phyloP scores from a whole-genome alignment of 2,329 filamentous ascomycete genomes.

The Simplicillium sp. region DNA sequence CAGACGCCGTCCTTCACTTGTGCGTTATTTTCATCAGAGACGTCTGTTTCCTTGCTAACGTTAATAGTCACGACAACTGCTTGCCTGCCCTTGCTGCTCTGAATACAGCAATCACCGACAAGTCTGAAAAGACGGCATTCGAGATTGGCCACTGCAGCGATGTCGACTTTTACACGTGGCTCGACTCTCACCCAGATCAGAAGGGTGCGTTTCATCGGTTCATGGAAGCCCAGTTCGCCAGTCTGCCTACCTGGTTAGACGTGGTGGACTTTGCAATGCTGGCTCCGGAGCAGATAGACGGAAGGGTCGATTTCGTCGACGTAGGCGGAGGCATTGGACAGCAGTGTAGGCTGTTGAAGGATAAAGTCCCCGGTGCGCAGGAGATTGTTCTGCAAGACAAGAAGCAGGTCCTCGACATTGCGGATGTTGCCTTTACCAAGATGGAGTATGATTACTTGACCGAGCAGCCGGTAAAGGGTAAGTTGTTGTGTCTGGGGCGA shows the following conservation, averaged over 20 bases:
- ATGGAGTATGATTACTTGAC: slow-evolving; percentile 13
- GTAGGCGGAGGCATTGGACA: slow-evolving; percentile 11
- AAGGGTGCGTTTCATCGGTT: slow-evolving; percentile 14
- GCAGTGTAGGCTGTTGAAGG: slow-evolving; percentile 9
- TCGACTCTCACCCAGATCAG: slow-evolving; percentile 10
- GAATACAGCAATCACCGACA: slow-evolving; percentile 7
- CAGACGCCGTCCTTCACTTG: slow-evolving; percentile 10
- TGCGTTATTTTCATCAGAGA: slow-evolving; percentile 1
- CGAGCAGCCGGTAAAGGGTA: slow-evolving; percentile 16
- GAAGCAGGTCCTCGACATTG: slow-evolving; percentile 9
- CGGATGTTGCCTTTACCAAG: slow-evolving; percentile 12
- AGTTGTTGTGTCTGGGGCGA: background rate
- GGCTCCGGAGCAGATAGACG: background rate
- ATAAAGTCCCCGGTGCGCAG: slow-evolving; percentile 4
- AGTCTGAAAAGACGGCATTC: slow-evolving; percentile 9
- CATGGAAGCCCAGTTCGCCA: slow-evolving; percentile 14
- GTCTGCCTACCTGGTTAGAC: slow-evolving; percentile 13
- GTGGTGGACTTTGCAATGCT: slow-evolving; percentile 12
- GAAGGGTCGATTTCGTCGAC: slow-evolving; percentile 10
- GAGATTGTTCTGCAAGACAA: slow-evolving; percentile 14
- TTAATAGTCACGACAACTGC: slow-evolving; percentile 9
- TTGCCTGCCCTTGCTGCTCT: slow-evolving; percentile 8
- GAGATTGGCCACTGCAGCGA: slow-evolving; percentile 8
- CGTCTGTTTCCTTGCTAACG: background rate
- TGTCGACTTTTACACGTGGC: slow-evolving; percentile 10